Base-by-base conservation (phyloP, 805 yeast genomes). In the Clavispora phyllophila region DNA sequence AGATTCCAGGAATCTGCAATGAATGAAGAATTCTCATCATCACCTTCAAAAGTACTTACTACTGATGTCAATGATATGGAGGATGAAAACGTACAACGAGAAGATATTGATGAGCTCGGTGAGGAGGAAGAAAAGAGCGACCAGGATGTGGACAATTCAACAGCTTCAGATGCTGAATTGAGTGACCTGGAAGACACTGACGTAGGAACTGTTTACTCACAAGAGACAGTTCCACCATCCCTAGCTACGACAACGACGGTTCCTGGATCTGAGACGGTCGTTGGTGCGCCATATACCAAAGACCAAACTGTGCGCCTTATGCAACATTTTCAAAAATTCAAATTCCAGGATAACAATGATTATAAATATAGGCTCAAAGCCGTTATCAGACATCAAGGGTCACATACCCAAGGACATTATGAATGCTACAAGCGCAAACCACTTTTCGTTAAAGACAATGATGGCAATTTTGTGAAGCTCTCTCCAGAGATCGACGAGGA, bases 401-500 rank as follows among this genome's bases (percentile, higher is more conserved):
- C 91, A 1, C 97, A 90, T 61, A 75, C 81, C 17, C 77, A 80
- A 35, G 98, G 98, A 1, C 98, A 90, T 57, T 90, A 89, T 58
- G 96, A 90, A 55, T 87, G 96, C 54, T 87, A 79, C 58, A 81
- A 85, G 48, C 80, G 79, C 37, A 90, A 89, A 57, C 91, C 93
- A 2, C 59, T 74, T 3, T 74, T 72, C 43, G 79, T 70, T 40
- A 77, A 73, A 47, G 68, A 67, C 43, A 53, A 59, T 15, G 74
- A 67, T 6, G 72, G 74, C 0, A 58, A 56, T 39, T 66, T 65
- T 22, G 60, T 66, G 49, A 70, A 70, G 50, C 51, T 70, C 38
- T 61, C 69, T 3, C 72, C 73, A 1, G 74, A 70, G 45, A 64
- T 70, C 6, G 51, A 53, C 22, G 70, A 64, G 25, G 61, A 53